Percentiles rank a stretch among this genome's conserved stretches.
phyloP scores from a whole-genome alignment of 169 alveolate genomes.

The Plasmodium chabaudi region DNA sequence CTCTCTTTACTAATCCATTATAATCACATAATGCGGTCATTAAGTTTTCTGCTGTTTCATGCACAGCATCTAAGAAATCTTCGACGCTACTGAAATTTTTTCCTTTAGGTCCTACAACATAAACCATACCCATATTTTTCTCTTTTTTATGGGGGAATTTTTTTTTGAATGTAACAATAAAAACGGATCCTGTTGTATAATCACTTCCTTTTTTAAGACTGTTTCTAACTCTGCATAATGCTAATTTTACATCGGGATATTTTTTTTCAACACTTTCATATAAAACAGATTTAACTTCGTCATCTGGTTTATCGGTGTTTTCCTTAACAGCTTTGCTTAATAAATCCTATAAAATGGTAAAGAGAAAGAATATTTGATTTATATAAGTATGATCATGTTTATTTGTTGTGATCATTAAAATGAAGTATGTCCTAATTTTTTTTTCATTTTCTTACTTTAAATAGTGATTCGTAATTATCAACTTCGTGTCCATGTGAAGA shows the following conservation, averaged over 20 bases:
- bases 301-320: constrained; percentile 54
- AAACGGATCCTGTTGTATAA: constrained; percentile 52
- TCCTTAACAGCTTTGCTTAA: constrained; percentile 56
- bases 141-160: constrained; percentile 71
- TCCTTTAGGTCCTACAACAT: constrained; percentile 85
- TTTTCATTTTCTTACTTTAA: constrained; percentile 41
- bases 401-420: too few species aligned
- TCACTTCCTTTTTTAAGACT: constrained; percentile 57
- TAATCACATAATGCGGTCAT: constrained; percentile 89
- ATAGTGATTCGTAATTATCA: constrained; percentile 78
- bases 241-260: constrained; percentile 73
- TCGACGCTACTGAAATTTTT: constrained; percentile 75
- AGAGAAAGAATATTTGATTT: not conserved
- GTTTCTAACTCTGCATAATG: constrained; percentile 51
- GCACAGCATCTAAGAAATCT: constrained; percentile 82
- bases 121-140: constrained; percentile 82
- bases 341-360: constrained; percentile 20
- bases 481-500: constrained; percentile 77
- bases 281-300: constrained; percentile 64
- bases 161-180: constrained; percentile 77
- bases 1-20: constrained; percentile 88
- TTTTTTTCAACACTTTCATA: constrained; percentile 63
- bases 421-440: not conserved
- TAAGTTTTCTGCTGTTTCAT: constrained; percentile 83
- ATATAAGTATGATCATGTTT: not conserved